A percentile compares a stretch with the other conserved stretches of the same genome.
phyloP scores from a whole-genome alignment of 2,329 filamentous ascomycete genomes.

The Xylogone sp. region DNA sequence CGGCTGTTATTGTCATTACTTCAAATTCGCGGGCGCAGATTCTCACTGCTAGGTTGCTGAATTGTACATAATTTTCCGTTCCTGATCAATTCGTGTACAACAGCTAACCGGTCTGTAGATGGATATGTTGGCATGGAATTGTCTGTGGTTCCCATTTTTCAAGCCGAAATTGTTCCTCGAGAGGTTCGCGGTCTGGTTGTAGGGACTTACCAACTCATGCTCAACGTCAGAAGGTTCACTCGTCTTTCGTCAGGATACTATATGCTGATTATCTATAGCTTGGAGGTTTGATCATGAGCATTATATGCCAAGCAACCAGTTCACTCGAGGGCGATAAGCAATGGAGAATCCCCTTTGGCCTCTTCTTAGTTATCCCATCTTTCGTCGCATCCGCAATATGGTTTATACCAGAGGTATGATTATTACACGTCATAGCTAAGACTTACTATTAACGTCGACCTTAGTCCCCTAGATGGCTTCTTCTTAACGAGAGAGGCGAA shows the following conservation, averaged over 20 bases:
- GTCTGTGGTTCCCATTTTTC: slow-evolving; percentile 6
- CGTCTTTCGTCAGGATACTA: not conserved
- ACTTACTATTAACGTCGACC: not conserved
- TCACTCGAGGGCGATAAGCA: not conserved
- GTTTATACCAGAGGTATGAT: slow-evolving; percentile 17
- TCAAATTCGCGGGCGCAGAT: slow-evolving; percentile 41
- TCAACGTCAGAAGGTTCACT: too few relatives aligned
- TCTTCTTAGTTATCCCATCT: slow-evolving; percentile 19
- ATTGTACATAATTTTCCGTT: not conserved
- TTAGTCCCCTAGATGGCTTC: slow-evolving; percentile 28
- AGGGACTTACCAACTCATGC: slow-evolving; percentile 5
- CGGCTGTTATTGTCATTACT: slow-evolving; percentile 7
- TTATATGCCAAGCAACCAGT: slow-evolving; percentile 11
- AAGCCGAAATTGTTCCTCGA: slow-evolving; percentile 7
- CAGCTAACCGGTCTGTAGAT: too few relatives aligned
- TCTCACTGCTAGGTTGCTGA: slow-evolving; percentile 4
- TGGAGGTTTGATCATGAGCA: slow-evolving; percentile 20
- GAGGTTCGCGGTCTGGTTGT: slow-evolving; percentile 6
- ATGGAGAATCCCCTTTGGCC: slow-evolving; percentile 16
- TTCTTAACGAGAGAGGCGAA: slow-evolving; percentile 48
- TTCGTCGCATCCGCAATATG: slow-evolving; percentile 14
- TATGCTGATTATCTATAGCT: not conserved
- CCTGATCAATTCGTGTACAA: not conserved
- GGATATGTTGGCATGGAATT: slow-evolving; percentile 9
- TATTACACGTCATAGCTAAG: not conserved